phyloP scores from a whole-genome alignment of 169 alveolate genomes.

The Plasmodium reichenowi region DNA sequence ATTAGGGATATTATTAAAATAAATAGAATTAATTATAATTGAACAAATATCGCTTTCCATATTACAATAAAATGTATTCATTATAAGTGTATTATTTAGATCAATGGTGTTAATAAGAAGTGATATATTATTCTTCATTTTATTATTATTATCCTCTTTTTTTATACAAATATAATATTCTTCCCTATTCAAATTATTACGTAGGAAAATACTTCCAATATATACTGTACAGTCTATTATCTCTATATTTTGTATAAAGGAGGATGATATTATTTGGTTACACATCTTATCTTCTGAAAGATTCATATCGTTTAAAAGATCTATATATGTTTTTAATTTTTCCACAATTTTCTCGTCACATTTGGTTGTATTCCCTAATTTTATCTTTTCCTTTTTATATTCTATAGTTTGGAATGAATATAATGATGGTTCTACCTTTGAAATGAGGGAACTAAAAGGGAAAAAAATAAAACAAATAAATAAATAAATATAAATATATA shows the following conservation, averaged over 20 bases:
- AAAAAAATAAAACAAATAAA: too few relatives aligned
- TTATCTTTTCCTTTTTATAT: conserved; percentile 32
- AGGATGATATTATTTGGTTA: conserved; percentile 19
- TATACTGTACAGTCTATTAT: conserved; percentile 22
- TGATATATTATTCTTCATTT: conserved; percentile 16
- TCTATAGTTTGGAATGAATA: conserved; percentile 12
- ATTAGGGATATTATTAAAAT: conserved; percentile 16
- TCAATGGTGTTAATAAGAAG: conserved; percentile 15
- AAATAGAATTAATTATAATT: conserved; percentile 12
- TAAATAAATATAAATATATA: too few relatives aligned
- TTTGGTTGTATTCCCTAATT: conserved; percentile 12
- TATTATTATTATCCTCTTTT: conserved; percentile 9
- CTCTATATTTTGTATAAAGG: conserved; percentile 25
- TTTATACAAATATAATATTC: conserved; percentile 40
- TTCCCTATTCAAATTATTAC: conserved; percentile 24
- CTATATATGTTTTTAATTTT: conserved; percentile 26
- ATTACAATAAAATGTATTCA: conserved; percentile 37
- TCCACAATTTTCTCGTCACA: conserved; percentile 20
- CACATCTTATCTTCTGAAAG: conserved; percentile 52
- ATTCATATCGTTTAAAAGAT: conserved; percentile 16
- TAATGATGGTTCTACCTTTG: conserved; percentile 15
- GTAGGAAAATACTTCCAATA: conserved; percentile 23
- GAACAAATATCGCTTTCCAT: conserved; percentile 27
- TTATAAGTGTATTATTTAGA: conserved; percentile 22
- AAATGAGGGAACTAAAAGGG: conserved; percentile 24